Evolutionary conservation across 805 yeast genomes (phyloP).

Genomic region (Cyberlindnera maclurae): DNA sequence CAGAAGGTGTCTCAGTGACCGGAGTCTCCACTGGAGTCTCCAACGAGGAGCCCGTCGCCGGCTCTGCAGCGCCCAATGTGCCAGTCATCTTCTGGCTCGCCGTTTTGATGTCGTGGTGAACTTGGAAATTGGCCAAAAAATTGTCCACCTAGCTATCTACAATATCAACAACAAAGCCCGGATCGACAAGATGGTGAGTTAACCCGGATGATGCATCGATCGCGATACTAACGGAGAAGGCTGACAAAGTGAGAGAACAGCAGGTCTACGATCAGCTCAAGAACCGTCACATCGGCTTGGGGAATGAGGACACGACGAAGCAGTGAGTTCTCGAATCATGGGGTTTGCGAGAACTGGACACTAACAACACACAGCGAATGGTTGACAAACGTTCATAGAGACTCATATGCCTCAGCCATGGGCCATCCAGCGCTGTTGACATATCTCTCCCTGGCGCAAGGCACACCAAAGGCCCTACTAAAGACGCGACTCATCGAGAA

Average conservation of each 20-base stretch:
- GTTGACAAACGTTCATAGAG: slow-evolving; percentile 57
- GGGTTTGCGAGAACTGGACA: too few species aligned
- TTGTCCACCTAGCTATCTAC: too few species aligned
- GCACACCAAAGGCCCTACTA: slow-evolving; percentile 33
- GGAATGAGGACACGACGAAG: slow-evolving; percentile 63
- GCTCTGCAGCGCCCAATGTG: too few species aligned
- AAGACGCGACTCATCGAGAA: slow-evolving; percentile 31
- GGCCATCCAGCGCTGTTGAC: slow-evolving; percentile 50
- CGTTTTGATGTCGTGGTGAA: background rate
- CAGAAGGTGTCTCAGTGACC: too few species aligned
- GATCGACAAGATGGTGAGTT: slow-evolving; percentile 4
- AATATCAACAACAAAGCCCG: too few species aligned
- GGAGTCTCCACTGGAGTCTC: too few species aligned
- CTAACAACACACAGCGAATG: slow-evolving; percentile 41
- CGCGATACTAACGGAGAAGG: slow-evolving; percentile 32
- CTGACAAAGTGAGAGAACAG: slow-evolving; percentile 57
- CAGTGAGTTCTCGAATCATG: slow-evolving; percentile 19
- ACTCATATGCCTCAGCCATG: slow-evolving; percentile 54
- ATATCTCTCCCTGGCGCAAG: slow-evolving; percentile 46
- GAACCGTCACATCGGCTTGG: slow-evolving; percentile 65
- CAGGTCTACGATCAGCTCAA: slow-evolving; percentile 50
- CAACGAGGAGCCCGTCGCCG: too few species aligned
- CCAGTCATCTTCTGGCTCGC: too few species aligned
- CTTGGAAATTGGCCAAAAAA: too few species aligned
- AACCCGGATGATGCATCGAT: background rate